A percentile compares a stretch with the other conserved stretches of the same genome.
Conservation (phyloP, 176 grass and related monocot genomes). For the Phoenix dactylifera region DNA sequence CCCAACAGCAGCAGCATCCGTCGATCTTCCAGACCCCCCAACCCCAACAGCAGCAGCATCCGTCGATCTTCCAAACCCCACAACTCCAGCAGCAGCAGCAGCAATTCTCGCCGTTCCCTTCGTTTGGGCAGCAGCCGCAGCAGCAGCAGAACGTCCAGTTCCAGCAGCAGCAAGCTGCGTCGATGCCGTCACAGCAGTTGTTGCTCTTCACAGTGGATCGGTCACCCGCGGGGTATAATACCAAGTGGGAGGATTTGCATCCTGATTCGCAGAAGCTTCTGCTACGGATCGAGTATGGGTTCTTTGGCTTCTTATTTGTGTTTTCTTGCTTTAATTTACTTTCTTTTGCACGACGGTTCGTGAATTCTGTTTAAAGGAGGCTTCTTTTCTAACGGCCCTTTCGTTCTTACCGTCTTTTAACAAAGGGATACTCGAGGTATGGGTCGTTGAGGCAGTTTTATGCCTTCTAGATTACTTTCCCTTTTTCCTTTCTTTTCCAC, state of each 20-base stretch:
- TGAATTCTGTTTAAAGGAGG: too few species aligned
- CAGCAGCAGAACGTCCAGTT: neutral
- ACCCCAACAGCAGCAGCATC: neutral
- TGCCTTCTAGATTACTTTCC: too few species aligned
- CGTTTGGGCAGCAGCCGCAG: slow-evolving; percentile 1
- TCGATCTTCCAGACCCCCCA: neutral
- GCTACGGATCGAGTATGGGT: slow-evolving; percentile 7
- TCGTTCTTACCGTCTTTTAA: too few species aligned
- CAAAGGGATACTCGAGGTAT: too few species aligned
- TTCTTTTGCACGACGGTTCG: neutral
- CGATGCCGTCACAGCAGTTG: slow-evolving; percentile 8
- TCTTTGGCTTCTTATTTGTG: neutral
- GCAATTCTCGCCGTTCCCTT: neutral
- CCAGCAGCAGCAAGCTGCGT: too few species aligned
- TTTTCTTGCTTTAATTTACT: neutral
- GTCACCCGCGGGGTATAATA: slow-evolving; percentile 8
- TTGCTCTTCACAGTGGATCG: slow-evolving; percentile 14
- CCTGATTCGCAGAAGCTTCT: slow-evolving; percentile 16
- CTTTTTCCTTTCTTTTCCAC: too few species aligned
- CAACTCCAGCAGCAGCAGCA: slow-evolving; percentile 4
- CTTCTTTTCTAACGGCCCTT: too few species aligned
- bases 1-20: slow-evolving; percentile 12
- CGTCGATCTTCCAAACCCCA: slow-evolving; percentile 1
- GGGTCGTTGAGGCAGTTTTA: too few species aligned
- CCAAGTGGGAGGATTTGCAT: slow-evolving; percentile 20